Evolutionary conservation across 225 moss, liverwort and hornwort species (phyloP), one percentile per base, ranked within the genome.

Genomic region (Antitrichia curtipendula): DNA sequence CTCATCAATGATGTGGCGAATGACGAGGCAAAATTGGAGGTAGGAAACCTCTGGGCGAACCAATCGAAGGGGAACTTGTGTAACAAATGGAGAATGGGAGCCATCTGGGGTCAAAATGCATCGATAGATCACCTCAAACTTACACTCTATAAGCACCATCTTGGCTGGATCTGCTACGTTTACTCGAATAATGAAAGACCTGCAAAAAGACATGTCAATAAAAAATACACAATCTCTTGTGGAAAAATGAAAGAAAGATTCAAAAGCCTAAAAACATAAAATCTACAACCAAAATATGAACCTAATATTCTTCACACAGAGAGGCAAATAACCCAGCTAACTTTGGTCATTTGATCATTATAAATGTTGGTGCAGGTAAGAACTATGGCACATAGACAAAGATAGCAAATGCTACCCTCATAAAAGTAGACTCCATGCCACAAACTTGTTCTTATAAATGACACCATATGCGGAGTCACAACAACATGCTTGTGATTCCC

Each of bases 1-100:
- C 28, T 96, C 95, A 81, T 96, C 93, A 70, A 96, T 95, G 36
- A 95, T 74, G 76, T 96, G 96, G 28, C 95, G 91, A 79, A 96
- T 47, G 65, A 91, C 50, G 16, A 95, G 87, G 87, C 92, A 95
- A 68, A 82, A 91, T 47, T 80, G 89, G 49, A 96, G 89, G 78
- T 90, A 94, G 20, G 95, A 90, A 40, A 93, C 90, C 70, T 95
- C 92, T 18, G 93, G 83, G 7, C 92, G 95, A 52, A 94, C 90
- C 49, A 96, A 76, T 69, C 45, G 76, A 8, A 93, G 90, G 41
- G 92, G 72, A 58, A 93, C 52, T 16, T 92, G 86, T 20, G 80
- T 61, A 41, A 95, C 43, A 45, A 93, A 94, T 7, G 92, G 88
- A 22, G 94, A 80, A 28, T 86, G 76, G 13, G 93, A 83, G 61